phyloP scores from a whole-genome alignment of 2,329 filamentous ascomycete genomes.

The Exophiala viscosa region DNA sequence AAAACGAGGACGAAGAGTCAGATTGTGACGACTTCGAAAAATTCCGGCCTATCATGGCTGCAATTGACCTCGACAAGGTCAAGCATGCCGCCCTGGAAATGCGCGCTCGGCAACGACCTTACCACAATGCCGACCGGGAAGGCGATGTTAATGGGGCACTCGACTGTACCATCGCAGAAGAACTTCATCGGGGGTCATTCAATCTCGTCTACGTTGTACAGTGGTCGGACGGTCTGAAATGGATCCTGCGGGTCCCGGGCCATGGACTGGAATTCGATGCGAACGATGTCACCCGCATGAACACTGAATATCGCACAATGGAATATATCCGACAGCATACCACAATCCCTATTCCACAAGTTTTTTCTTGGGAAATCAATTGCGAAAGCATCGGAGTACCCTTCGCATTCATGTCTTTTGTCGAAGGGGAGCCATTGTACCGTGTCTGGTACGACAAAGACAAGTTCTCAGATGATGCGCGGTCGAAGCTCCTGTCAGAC shows the following conservation, averaged over 20 bases:
- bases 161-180: too few relatives aligned
- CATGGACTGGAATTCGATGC: neutral
- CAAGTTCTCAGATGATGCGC: neutral
- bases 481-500: neutral
- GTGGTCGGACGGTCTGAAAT: constrained; percentile 8
- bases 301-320: constrained; percentile 5
- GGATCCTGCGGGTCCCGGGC: constrained; percentile 3
- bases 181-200: neutral
- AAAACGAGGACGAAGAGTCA: neutral
- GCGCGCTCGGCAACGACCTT: neutral
- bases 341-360: constrained; percentile 4
- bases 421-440: constrained; percentile 4
- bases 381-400: neutral
- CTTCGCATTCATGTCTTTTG: constrained; percentile 6
- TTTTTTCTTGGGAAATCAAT: constrained; percentile 3
- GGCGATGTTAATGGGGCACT: too few relatives aligned
- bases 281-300: neutral
- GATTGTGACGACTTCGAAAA: neutral
- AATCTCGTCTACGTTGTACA: constrained; percentile 4
- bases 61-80: neutral
- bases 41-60: neutral
- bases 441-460: neutral
- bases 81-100: neutral
- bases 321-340: constrained; percentile 7
- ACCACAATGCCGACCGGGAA: neutral